These are phyloP conservation scores for Phytophthora ramorum DNA, from an alignment of 352 stramenopile species.

Conservation along the genomic window DNA sequence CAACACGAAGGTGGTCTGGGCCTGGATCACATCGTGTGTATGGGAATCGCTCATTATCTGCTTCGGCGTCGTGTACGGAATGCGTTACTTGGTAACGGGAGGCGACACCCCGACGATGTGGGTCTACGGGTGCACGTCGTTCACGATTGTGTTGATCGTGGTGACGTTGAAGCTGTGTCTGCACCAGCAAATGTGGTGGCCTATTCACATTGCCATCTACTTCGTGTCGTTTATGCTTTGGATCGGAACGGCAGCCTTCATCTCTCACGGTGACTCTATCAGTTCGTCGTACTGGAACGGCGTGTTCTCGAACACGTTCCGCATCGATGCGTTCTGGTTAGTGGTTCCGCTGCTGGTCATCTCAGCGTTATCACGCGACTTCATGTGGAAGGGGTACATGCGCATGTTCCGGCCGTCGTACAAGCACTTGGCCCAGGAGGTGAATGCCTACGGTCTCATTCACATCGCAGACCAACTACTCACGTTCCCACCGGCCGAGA, in stretches of 20 bases:
- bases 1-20: conserved; percentile 87
- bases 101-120: conserved; percentile 94
- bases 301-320: conserved; percentile 79
- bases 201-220: conserved; percentile 77
- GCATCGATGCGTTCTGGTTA: conserved; percentile 76
- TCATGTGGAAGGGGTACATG: conserved; percentile 86
- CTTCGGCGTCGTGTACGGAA: conserved; percentile 84
- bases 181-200: conserved; percentile 88
- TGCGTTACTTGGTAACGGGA: conserved; percentile 77
- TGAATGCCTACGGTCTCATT: conserved; percentile 68
- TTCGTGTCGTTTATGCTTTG: conserved; percentile 71
- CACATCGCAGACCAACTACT: conserved; percentile 76
- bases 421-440: conserved; percentile 88
- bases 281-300: conserved; percentile 87
- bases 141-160: conserved; percentile 95
- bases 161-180: conserved; percentile 95
- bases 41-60: conserved; percentile 89
- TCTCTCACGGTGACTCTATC: conserved; percentile 74
- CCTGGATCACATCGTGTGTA: conserved; percentile 82
- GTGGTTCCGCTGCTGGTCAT: conserved; percentile 78
- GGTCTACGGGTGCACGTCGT: conserved; percentile 94
- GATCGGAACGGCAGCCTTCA: conserved; percentile 75
- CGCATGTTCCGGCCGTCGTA: conserved; percentile 85
- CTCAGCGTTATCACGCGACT: conserved; percentile 74
- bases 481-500: conserved; percentile 79